Evolutionary conservation across 257 asterid genomes (phyloP).

Genomic region (Verbena officinalis): DNA sequence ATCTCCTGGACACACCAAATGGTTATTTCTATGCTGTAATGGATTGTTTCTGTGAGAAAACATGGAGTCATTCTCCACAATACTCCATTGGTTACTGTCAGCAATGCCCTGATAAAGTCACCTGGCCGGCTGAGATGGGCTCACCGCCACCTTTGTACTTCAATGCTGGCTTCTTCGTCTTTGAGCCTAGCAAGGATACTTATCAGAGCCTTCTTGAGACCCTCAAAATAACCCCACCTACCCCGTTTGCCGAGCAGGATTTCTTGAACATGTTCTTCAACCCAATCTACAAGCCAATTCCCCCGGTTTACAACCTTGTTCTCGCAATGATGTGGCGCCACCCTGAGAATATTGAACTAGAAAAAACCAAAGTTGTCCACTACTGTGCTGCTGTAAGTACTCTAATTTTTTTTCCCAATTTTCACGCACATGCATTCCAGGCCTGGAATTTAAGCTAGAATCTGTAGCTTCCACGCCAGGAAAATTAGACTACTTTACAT

Average conservation of each 20-base stretch:
- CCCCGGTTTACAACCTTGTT: conserved; percentile 58
- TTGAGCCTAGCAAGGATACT: conserved; percentile 46
- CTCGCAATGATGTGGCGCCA: conserved; percentile 80
- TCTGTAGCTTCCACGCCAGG: too few species aligned
- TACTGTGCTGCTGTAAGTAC: conserved; percentile 66
- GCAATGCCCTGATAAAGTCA: conserved; percentile 49
- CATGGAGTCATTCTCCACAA: conserved; percentile 61
- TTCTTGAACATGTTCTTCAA: conserved; percentile 68
- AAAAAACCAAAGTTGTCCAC: conserved; percentile 63
- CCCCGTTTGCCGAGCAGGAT: conserved; percentile 74
- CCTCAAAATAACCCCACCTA: conserved; percentile 39
- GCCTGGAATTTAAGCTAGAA: too few species aligned
- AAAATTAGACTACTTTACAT: too few species aligned
- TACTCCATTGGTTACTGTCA: conserved; percentile 53
- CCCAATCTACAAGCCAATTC: conserved; percentile 60
- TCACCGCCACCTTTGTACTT: conserved; percentile 57
- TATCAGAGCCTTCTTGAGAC: conserved; percentile 43
- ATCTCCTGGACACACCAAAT: conserved; percentile 45
- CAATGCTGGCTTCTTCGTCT: conserved; percentile 56
- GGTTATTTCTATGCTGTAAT: conserved; percentile 59
- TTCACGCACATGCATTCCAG: neutral
- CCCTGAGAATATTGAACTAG: conserved; percentile 64
- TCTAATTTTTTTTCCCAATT: neutral
- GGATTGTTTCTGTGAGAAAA: conserved; percentile 62
- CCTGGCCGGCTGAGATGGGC: conserved; percentile 53